Percentiles rank a stretch among this genome's conserved stretches.
Conservation (phyloP, 2,329 filamentous ascomycete species). For the Atkinsonella hypoxylon region DNA sequence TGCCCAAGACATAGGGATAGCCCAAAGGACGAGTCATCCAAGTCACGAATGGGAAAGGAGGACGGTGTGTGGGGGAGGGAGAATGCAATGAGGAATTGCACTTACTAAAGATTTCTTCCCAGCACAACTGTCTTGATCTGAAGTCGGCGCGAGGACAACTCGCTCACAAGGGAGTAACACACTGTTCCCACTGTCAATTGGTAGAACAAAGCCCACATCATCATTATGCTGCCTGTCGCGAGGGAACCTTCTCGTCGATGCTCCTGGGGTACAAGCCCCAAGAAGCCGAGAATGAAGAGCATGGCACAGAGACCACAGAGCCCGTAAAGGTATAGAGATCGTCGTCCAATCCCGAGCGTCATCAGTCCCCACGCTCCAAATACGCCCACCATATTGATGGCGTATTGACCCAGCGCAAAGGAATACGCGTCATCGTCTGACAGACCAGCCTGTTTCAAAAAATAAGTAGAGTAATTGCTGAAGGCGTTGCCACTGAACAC, state of each 20-base stretch:
- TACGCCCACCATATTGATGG: constrained; percentile 67
- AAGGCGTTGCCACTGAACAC: constrained; percentile 53
- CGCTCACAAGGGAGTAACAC: constrained; percentile 77
- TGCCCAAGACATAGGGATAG: not conserved
- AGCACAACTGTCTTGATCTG: constrained; percentile 89
- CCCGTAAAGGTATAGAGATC: constrained; percentile 64
- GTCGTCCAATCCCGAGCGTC: constrained; percentile 61
- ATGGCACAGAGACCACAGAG: constrained; percentile 61
- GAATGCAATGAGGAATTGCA: constrained; percentile 6
- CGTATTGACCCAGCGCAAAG: constrained; percentile 53
- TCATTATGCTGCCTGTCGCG: constrained; percentile 77
- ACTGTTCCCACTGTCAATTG: constrained; percentile 82
- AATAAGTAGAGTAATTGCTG: constrained; percentile 54
- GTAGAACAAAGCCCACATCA: constrained; percentile 71
- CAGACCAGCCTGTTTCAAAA: constrained; percentile 48
- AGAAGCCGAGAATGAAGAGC: constrained; percentile 74
- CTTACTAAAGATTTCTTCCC: constrained; percentile 62
- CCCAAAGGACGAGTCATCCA: not conserved
- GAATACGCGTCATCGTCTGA: constrained; percentile 39
- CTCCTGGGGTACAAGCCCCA: constrained; percentile 55
- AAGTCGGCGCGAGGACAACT: constrained; percentile 69
- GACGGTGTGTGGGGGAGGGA: too few species aligned
- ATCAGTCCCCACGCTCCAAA: constrained; percentile 75
- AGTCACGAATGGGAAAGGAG: not conserved
- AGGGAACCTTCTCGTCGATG: constrained; percentile 52